Evolutionary conservation across 345 rosid genomes (phyloP).

Genomic region (Aegle marmelos): DNA sequence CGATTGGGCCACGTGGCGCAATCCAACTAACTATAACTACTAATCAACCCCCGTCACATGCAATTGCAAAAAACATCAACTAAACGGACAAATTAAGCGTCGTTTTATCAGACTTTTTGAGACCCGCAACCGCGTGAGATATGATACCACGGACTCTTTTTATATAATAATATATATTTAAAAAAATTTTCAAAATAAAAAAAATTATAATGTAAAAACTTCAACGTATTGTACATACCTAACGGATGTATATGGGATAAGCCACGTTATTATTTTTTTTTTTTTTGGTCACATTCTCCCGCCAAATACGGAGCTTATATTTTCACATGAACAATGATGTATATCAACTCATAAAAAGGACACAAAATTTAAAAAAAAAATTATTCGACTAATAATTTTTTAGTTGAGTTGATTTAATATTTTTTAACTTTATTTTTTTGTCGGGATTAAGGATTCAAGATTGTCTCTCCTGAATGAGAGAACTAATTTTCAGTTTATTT

Average conservation of each 20-base stretch:
- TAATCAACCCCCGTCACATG: slow-evolving; percentile 27
- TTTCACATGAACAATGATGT: background rate
- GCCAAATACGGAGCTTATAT: background rate
- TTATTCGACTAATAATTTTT: no score
- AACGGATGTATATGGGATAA: background rate
- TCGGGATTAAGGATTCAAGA: no score
- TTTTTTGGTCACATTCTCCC: background rate
- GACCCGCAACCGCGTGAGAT: slow-evolving; percentile 14
- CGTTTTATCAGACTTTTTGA: slow-evolving; percentile 16
- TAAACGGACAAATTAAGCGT: slow-evolving; percentile 27
- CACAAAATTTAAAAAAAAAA: no score
- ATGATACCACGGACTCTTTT: background rate
- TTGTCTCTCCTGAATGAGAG: no score
- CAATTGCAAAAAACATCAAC: background rate
- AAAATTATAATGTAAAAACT: background rate
- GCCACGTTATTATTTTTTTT: background rate
- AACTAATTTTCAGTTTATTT: no score
- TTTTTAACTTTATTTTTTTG: no score
- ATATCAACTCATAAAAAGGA: no score
- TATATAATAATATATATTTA: background rate
- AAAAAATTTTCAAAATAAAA: background rate
- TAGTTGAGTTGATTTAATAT: no score
- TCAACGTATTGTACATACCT: background rate
- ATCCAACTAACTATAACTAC: slow-evolving; percentile 11
- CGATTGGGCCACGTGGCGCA: slow-evolving; percentile 9